Evolutionary conservation across 2,329 filamentous ascomycete genomes (phyloP).

Genomic region (Fusarium euwallaceae): DNA sequence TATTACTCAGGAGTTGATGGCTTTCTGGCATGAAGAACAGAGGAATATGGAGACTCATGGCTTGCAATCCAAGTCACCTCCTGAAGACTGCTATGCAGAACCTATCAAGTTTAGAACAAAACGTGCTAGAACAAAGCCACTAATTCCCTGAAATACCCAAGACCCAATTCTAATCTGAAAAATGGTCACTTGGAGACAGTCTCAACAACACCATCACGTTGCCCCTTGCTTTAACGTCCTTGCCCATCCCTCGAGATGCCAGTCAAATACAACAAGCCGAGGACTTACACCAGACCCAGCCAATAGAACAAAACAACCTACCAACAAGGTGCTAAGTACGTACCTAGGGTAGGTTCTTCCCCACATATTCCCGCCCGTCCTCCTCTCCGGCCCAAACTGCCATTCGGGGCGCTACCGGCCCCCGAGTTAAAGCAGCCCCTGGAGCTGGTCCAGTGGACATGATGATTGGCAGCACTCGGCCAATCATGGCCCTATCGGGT

Average conservation of each 20-base stretch:
- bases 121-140: not conserved
- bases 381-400: not conserved
- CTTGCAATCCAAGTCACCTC: not conserved
- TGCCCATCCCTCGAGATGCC: not conserved
- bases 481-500: constrained; percentile 36
- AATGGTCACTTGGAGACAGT: not conserved
- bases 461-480: constrained; percentile 7
- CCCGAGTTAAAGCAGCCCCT: constrained; percentile 11
- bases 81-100: not conserved
- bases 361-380: constrained; percentile 28
- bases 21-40: not conserved
- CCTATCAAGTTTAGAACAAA: not conserved
- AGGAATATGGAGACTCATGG: not conserved
- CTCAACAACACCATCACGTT: not conserved
- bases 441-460: constrained; percentile 3
- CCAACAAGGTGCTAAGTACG: constrained; percentile 14
- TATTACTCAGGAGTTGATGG: not conserved
- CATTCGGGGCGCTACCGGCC: constrained; percentile 18
- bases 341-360: constrained; percentile 12
- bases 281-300: constrained; percentile 4
- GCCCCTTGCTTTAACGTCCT: not conserved
- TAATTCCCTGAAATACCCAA: not conserved
- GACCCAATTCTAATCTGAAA: too few species aligned
- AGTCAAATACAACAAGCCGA: not conserved
- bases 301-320: constrained; percentile 12